phyloP scores from a whole-genome alignment of 345 rosid genomes.

The Leavenworthia alabamica region DNA sequence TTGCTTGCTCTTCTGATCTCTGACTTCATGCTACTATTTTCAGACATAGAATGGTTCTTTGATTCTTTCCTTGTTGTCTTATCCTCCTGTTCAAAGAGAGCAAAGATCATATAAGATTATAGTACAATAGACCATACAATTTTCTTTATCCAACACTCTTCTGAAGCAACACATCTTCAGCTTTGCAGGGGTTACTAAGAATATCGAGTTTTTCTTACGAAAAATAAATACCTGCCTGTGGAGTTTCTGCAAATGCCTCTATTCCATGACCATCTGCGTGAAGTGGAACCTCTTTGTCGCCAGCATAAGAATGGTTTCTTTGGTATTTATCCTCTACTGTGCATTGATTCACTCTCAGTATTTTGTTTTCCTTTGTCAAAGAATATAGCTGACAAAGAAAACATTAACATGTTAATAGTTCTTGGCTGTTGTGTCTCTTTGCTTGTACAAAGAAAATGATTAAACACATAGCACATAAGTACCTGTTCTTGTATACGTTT shows the following conservation, averaged over 20 bases:
- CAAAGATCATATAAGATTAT: slow-evolving; percentile 14
- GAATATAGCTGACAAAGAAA: slow-evolving; percentile 48
- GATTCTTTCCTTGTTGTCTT: slow-evolving; percentile 13
- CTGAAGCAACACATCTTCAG: not conserved
- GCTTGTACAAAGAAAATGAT: not conserved
- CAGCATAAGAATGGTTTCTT: slow-evolving; percentile 13
- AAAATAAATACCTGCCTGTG: slow-evolving; percentile 50
- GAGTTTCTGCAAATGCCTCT: slow-evolving; percentile 29
- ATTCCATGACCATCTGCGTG: slow-evolving; percentile 31
- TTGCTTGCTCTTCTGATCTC: not conserved
- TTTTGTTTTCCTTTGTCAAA: slow-evolving; percentile 46
- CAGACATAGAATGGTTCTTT: not conserved
- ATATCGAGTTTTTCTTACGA: not conserved
- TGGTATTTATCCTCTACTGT: slow-evolving; percentile 19
- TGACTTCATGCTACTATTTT: not conserved
- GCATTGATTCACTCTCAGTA: slow-evolving; percentile 40
- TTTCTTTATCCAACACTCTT: not conserved
- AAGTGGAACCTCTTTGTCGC: slow-evolving; percentile 27
- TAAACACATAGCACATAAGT: not conserved
- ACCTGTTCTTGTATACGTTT: slow-evolving; percentile 86
- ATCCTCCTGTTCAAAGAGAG: slow-evolving; percentile 19
- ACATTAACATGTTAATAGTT: slow-evolving; percentile 7
- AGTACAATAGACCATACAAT: not conserved
- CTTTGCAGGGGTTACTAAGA: not conserved
- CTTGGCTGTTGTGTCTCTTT: not conserved